phyloP scores from a whole-genome alignment of 805 yeast genomes.

The Sugiyamaella qingdaonensis region DNA sequence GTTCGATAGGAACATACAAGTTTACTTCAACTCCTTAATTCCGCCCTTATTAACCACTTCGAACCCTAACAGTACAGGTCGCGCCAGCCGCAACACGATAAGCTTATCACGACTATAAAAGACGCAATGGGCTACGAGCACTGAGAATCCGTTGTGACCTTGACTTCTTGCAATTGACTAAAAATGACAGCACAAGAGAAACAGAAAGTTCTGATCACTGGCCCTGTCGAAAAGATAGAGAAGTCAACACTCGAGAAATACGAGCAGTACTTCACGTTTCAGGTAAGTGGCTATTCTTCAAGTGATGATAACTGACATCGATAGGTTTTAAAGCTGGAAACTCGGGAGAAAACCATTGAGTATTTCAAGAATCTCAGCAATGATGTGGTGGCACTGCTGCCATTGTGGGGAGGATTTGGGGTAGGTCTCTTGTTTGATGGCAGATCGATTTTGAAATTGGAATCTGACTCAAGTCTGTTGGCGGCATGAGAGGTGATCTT shows the following conservation, averaged over 20 bases:
- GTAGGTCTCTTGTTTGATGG: not conserved
- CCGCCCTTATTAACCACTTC: too few relatives aligned
- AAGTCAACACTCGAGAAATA: not conserved
- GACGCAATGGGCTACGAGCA: too few relatives aligned
- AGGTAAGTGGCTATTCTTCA: not conserved
- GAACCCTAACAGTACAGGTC: too few relatives aligned
- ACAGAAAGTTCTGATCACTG: not conserved
- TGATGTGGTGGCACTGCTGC: not conserved
- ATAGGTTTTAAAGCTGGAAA: not conserved
- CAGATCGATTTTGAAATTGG: not conserved
- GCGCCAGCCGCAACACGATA: too few relatives aligned
- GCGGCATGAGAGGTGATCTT: constrained; percentile 27
- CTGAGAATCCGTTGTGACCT: too few relatives aligned
- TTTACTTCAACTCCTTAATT: too few relatives aligned
- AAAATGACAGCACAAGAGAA: not conserved
- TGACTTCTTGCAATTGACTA: too few relatives aligned
- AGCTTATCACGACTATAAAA: too few relatives aligned
- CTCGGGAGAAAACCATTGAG: not conserved
- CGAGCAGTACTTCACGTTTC: not conserved
- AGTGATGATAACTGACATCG: not conserved
- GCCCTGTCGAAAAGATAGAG: not conserved
- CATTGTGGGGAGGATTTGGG: not conserved
- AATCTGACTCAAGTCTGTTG: constrained; percentile 6
- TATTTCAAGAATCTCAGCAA: not conserved
- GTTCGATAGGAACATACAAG: too few relatives aligned